Evolutionary conservation across 2,329 filamentous ascomycete species (phyloP).

Genomic region (Fusarium siculi): DNA sequence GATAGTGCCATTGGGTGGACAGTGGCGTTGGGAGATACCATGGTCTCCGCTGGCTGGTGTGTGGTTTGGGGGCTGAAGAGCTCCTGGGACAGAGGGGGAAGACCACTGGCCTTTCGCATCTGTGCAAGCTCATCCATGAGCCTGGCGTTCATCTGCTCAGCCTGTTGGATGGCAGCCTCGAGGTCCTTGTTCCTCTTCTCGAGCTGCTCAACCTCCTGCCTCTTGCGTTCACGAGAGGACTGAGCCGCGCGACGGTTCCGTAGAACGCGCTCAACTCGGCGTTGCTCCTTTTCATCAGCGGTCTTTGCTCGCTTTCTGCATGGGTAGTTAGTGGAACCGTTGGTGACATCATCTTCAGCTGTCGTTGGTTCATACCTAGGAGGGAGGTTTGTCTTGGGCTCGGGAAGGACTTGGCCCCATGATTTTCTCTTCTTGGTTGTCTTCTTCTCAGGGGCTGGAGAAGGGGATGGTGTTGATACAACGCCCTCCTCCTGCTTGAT

Average conservation of each 20-base stretch:
- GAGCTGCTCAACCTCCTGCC: constrained; percentile 86
- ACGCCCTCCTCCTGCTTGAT: constrained; percentile 32
- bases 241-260: constrained; percentile 96
- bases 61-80: constrained; percentile 64
- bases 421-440: constrained; percentile 94
- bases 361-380: constrained; percentile 72
- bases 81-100: constrained; percentile 67
- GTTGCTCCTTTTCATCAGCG: constrained; percentile 98
- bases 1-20: constrained; percentile 72
- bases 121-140: constrained; percentile 62
- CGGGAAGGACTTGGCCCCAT: constrained; percentile 96
- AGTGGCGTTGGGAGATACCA: constrained; percentile 57
- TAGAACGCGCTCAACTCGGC: constrained; percentile 95
- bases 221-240: constrained; percentile 94
- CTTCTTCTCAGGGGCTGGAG: constrained; percentile 68
- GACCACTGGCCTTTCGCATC: constrained; percentile 57
- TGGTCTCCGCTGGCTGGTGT: constrained; percentile 54
- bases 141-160: constrained; percentile 63
- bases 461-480: constrained; percentile 41
- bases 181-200: constrained; percentile 80
- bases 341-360: background rate
- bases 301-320: constrained; percentile 95
- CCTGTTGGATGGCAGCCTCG: constrained; percentile 69
- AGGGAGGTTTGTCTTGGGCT: constrained; percentile 95
- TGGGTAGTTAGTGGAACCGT: constrained; percentile 41